phyloP scores from a whole-genome alignment of 495 filamentous ascomycete species.

The Penicillium cosmopolitanum region DNA sequence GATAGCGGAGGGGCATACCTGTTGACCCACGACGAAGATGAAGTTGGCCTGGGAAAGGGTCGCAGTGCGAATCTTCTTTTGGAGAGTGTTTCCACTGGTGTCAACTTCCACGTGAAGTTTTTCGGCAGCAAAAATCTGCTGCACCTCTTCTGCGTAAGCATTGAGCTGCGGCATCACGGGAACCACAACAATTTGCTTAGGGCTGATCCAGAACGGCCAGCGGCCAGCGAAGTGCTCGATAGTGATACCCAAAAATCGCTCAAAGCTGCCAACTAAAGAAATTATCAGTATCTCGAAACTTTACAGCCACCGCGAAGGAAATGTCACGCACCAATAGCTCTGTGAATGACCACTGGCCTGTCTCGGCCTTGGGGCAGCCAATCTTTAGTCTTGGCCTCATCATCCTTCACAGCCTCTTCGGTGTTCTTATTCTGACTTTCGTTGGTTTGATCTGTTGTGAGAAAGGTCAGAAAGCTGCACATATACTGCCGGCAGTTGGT shows the following conservation, averaged over 20 bases:
- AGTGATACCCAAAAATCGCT: constrained; percentile 92
- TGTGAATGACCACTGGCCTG: constrained; percentile 95
- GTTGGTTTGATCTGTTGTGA: constrained; percentile 42
- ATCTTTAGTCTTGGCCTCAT: constrained; percentile 10
- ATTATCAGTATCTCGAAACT: no score
- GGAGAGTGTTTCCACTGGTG: constrained; percentile 85
- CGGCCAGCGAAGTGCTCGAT: constrained; percentile 96
- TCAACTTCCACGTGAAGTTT: constrained; percentile 85
- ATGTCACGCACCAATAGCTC: constrained; percentile 73
- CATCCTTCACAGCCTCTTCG: constrained; percentile 35
- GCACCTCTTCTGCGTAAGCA: constrained; percentile 84
- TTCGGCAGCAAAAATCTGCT: constrained; percentile 47
- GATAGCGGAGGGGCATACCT: constrained; percentile 21
- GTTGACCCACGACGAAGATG: constrained; percentile 85
- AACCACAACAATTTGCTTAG: no score
- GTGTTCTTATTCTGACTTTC: constrained; percentile 54
- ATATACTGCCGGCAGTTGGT: no score
- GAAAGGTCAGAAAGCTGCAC: no score
- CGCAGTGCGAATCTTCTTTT: constrained; percentile 91
- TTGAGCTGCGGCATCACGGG: constrained; percentile 85
- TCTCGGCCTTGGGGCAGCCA: no score
- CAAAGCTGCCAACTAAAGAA: constrained; percentile 69
- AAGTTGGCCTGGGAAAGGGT: constrained; percentile 92
- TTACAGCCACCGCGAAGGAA: no score
- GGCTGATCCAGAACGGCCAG: constrained; percentile 99